Evolutionary conservation across 2,329 filamentous ascomycete genomes (phyloP), one percentile per base, ranked within the genome.

Genomic region (Cladophialophora immunda): DNA sequence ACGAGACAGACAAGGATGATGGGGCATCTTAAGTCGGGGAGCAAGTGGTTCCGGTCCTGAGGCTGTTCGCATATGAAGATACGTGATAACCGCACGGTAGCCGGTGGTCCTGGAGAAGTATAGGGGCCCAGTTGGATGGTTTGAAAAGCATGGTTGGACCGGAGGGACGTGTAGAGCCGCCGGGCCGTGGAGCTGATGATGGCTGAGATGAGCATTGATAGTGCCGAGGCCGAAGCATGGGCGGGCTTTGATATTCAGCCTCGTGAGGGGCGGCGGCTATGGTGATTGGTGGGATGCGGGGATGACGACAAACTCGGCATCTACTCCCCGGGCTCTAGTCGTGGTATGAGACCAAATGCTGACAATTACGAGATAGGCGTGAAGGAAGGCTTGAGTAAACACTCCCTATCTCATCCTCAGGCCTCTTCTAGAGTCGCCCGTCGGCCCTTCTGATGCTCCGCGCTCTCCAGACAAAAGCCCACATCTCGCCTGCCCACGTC

Each of bases 391-490:
- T n/a, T n/a, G n/a, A 34, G 32, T 13, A 34, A 11, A 34, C 13
- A 32, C 30, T 32, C 30, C 30, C 4, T 32, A 32, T 30, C 15
- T 38, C 11, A 5, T 38, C 36, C 13, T 38, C 36, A 0, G 36
- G n/a, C n/a, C 17, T n/a, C 5, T 38, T n/a, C 13, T 17, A 9
- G 11, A 50, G 11, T 50, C 45, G 0, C 19, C 19, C 45, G n/a
- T 25, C 19, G 45, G 45, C 9, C 19, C 45, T 50, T 50, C 45
- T 55, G 32, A 56, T 63, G 53, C 38, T 47, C 55, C 64, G 64
- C 29, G 34, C 58, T 8, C 38, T 66, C 11, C 64, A 66, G 32
- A 62, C 64, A 58, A 57, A 58, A 62, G 52, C 59, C 27, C 64
- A 66, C 29, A 19, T 66, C 27, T 58, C 53, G 17, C 41, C 64